phyloP scores from a whole-genome alignment of 805 yeast genomes.

The Zygosaccharomyces rouxii region DNA sequence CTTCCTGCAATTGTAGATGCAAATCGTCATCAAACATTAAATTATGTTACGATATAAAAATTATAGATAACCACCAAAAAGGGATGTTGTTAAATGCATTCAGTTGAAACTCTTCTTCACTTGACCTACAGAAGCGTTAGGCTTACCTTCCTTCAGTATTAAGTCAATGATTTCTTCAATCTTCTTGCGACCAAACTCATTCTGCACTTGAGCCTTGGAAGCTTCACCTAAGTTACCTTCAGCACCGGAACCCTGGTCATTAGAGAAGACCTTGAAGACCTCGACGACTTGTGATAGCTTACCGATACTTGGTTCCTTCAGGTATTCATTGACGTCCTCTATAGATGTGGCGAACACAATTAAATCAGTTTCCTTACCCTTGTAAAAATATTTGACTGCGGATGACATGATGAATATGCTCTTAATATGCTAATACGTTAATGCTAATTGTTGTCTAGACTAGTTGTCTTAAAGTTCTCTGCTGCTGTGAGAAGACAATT shows the following conservation, averaged over 20 bases:
- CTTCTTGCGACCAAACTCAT: conserved; percentile 62
- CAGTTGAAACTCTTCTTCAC: neutral
- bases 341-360: conserved; percentile 57
- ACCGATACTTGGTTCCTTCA: conserved; percentile 42
- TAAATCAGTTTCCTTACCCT: conserved; percentile 62
- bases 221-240: conserved; percentile 73
- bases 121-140: conserved; percentile 37
- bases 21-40: neutral
- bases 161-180: conserved; percentile 53
- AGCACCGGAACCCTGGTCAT: conserved; percentile 57
- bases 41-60: neutral
- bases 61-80: neutral
- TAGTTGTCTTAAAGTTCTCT: too few relatives aligned
- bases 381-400: conserved; percentile 53
- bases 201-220: conserved; percentile 55
- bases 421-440: neutral
- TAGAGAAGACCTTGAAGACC: conserved; percentile 58
- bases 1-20: neutral
- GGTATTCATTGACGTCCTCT: conserved; percentile 40
- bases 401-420: conserved; percentile 22
- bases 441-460: neutral
- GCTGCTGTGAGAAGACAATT: too few relatives aligned
- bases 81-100: neutral
- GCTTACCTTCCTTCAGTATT: conserved; percentile 57
- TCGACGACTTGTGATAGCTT: conserved; percentile 54